Conservation (phyloP, 495 filamentous ascomycete genomes). For the Lasiosphaeriaceae sp. region DNA sequence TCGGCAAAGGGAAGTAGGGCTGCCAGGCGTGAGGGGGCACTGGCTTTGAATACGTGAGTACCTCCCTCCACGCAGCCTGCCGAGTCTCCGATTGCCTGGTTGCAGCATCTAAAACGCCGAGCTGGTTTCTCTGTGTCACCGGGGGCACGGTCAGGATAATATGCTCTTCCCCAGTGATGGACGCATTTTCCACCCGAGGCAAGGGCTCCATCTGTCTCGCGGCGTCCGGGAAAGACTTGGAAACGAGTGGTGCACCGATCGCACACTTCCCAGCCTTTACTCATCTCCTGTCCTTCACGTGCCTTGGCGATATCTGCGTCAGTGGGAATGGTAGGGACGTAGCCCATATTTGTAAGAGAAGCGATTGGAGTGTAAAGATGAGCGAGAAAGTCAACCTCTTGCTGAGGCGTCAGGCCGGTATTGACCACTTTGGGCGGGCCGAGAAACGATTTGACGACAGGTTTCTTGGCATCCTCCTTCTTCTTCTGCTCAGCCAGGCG, state of each 20-base stretch:
- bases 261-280: conserved; percentile 77
- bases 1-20: conserved; percentile 70
- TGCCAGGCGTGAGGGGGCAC: conserved; percentile 69
- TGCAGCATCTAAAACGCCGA: conserved; percentile 74
- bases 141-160: conserved; percentile 43
- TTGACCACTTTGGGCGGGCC: conserved; percentile 45
- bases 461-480: conserved; percentile 20
- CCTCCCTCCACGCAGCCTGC: conserved; percentile 65
- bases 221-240: conserved; percentile 85
- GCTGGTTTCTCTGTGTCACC: conserved; percentile 45
- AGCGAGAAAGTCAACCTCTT: conserved; percentile 65
- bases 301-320: conserved; percentile 49
- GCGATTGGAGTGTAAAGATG: conserved; percentile 57
- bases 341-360: conserved; percentile 63
- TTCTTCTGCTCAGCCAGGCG: conserved; percentile 26
- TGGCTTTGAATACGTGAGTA: conserved; percentile 86
- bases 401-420: conserved; percentile 60
- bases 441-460: conserved; percentile 18
- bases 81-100: conserved; percentile 61
- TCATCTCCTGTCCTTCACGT: conserved; percentile 56
- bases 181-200: conserved; percentile 71
- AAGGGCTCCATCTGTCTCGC: conserved; percentile 73
- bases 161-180: conserved; percentile 67
- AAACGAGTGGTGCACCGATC: conserved; percentile 84
- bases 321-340: conserved; percentile 63